Percentiles rank a stretch among this genome's conserved stretches.
Evolutionary conservation across 2,329 filamentous ascomycete species (phyloP).

Genomic region (Fonsecaea multimorphosa): DNA sequence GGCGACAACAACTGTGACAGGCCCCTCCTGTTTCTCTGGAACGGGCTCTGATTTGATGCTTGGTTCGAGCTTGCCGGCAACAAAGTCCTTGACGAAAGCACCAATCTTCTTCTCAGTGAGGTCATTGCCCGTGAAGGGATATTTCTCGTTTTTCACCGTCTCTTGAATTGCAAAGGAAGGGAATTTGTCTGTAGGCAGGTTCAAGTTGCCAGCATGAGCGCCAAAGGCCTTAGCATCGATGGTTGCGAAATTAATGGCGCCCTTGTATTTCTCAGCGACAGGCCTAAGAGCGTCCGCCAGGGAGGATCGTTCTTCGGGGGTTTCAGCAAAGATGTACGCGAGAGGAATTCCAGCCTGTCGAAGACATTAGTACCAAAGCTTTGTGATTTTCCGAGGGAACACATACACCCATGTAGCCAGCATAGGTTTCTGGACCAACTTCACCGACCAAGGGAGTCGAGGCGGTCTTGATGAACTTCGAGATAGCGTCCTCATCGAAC

Average conservation of each 20-base stretch:
- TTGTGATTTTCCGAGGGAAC: background rate
- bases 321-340: conserved; percentile 97
- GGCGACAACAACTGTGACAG: conserved; percentile 87
- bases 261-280: conserved; percentile 88
- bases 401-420: conserved; percentile 82
- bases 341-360: conserved; percentile 81
- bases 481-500: conserved; percentile 80
- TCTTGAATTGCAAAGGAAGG: conserved; percentile 98
- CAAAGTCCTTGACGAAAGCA: conserved; percentile 84
- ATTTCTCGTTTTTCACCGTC: conserved; percentile 94
- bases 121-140: conserved; percentile 83
- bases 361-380: conserved; percentile 11
- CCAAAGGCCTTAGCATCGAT: conserved; percentile 95
- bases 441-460: conserved; percentile 92
- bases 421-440: conserved; percentile 96
- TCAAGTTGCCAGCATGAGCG: conserved; percentile 93
- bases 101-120: conserved; percentile 75
- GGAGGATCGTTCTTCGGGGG: conserved; percentile 81
- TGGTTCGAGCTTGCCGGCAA: conserved; percentile 85
- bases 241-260: conserved; percentile 95
- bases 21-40: conserved; percentile 88
- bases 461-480: conserved; percentile 80
- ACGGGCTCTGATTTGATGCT: conserved; percentile 99
- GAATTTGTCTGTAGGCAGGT: conserved; percentile 94
- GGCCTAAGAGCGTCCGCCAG: conserved; percentile 80